Conservation (phyloP, 768 basidiomycete species). For the Boletus fagicola region DNA sequence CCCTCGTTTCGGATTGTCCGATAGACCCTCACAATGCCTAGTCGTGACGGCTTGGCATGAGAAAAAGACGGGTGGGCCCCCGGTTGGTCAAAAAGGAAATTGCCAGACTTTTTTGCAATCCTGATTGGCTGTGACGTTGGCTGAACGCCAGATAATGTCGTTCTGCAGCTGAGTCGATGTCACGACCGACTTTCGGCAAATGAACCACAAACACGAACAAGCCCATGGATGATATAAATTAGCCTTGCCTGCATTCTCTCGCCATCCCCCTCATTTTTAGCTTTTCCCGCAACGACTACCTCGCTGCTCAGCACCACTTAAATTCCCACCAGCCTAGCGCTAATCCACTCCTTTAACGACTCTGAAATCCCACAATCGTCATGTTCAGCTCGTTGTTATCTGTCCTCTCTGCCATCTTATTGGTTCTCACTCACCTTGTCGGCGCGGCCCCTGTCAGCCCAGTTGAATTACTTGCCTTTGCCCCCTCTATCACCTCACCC, state of each 20-base stretch:
- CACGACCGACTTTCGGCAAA: slow-evolving; percentile 1
- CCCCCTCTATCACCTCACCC: slow-evolving; percentile 44
- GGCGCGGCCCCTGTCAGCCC: slow-evolving; percentile 29
- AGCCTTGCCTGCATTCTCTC: not conserved
- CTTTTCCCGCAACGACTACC: not conserved
- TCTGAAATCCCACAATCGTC: not conserved
- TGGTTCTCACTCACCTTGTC: slow-evolving; percentile 28
- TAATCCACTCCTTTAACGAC: slow-evolving; percentile 25
- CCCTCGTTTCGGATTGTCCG: too few relatives aligned
- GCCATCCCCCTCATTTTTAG: not conserved
- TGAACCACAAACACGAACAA: slow-evolving; percentile 25
- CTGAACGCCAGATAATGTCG: too few relatives aligned
- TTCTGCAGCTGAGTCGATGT: too few relatives aligned
- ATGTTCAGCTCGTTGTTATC: slow-evolving; percentile 26
- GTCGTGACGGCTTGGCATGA: not conserved
- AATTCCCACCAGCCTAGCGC: slow-evolving; percentile 4
- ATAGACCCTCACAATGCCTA: too few relatives aligned
- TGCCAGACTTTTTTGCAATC: too few relatives aligned
- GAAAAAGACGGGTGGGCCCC: too few relatives aligned
- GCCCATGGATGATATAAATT: slow-evolving; percentile 22
- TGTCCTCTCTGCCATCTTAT: slow-evolving; percentile 33
- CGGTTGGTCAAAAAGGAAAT: too few relatives aligned
- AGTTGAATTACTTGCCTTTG: slow-evolving; percentile 36
- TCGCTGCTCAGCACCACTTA: not conserved
- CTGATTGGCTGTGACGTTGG: too few relatives aligned